Conservation (phyloP, 345 rosid species). For the Gossypium herbaceum region DNA sequence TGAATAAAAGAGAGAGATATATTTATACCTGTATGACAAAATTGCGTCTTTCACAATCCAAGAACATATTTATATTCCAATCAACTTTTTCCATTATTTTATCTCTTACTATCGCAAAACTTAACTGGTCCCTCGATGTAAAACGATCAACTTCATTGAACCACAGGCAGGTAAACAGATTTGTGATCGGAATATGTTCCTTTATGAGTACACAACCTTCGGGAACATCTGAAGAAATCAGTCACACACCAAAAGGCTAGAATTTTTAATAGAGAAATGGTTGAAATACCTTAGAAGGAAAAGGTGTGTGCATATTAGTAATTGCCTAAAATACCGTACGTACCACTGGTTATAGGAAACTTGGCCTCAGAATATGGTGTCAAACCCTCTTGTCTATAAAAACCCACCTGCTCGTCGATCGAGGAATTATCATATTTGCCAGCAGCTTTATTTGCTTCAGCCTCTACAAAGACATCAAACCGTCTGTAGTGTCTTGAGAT, state of each 20-base stretch:
- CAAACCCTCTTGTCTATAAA: slow-evolving; percentile 74
- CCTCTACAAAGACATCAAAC: slow-evolving; percentile 83
- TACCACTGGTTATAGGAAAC: slow-evolving; percentile 90
- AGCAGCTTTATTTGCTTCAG: slow-evolving; percentile 93
- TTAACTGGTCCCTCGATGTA: slow-evolving; percentile 86
- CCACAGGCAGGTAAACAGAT: slow-evolving; percentile 83
- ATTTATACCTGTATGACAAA: slow-evolving; percentile 74
- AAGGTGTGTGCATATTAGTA: background rate
- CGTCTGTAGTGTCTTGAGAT: slow-evolving; percentile 82
- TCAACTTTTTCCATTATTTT: slow-evolving; percentile 60
- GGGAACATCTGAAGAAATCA: slow-evolving; percentile 69
- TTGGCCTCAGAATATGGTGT: slow-evolving; percentile 71
- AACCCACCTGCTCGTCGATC: slow-evolving; percentile 70
- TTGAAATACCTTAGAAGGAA: background rate
- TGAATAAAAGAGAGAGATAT: background rate
- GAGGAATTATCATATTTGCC: slow-evolving; percentile 76
- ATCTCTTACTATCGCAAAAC: slow-evolving; percentile 82
- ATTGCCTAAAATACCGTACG: slow-evolving; percentile 13
- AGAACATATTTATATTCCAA: slow-evolving; percentile 74
- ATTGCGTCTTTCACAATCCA: slow-evolving; percentile 92
- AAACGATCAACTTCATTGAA: slow-evolving; percentile 91
- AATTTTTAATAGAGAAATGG: background rate
- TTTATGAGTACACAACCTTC: slow-evolving; percentile 85
- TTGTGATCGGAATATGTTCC: slow-evolving; percentile 76
- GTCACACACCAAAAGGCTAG: slow-evolving; percentile 9